phyloP scores from a whole-genome alignment of 2,329 filamentous ascomycete species.

The Stylonectria norvegica region DNA sequence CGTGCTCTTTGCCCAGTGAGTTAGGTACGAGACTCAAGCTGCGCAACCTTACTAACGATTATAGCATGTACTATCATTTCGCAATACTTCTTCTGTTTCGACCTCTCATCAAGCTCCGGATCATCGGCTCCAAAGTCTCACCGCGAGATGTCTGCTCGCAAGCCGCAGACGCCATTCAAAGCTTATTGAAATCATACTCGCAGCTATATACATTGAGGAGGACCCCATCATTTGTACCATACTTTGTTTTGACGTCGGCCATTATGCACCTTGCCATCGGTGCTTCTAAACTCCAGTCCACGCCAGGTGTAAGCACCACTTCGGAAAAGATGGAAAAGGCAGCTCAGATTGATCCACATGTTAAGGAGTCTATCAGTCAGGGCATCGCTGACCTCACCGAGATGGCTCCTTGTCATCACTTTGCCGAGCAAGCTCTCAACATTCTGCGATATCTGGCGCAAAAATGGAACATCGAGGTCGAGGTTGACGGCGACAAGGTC shows the following conservation, averaged over 20 bases:
- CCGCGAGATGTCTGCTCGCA: constrained; percentile 65
- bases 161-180: constrained; percentile 57
- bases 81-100: constrained; percentile 71
- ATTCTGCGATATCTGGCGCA: constrained; percentile 56
- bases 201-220: constrained; percentile 56
- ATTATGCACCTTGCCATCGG: constrained; percentile 59
- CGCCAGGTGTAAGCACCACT: constrained; percentile 10
- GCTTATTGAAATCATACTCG: constrained; percentile 53
- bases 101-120: constrained; percentile 62
- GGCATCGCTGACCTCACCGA: constrained; percentile 57
- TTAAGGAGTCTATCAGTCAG: constrained; percentile 46
- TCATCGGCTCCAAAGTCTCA: constrained; percentile 60
- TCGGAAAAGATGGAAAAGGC: constrained; percentile 32
- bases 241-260: constrained; percentile 59
- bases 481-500: constrained; percentile 35
- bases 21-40: not conserved
- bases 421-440: constrained; percentile 58
- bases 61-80: constrained; percentile 68
- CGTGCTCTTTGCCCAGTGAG: constrained; percentile 71
- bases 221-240: constrained; percentile 59
- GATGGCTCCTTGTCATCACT: constrained; percentile 60
- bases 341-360: constrained; percentile 36
- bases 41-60: not conserved
- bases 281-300: constrained; percentile 31
- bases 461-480: constrained; percentile 57